Evolutionary conservation across 371 early-diverging fungal species (phyloP), one percentile per base, ranked within the genome.

Genomic region (Saksenaea vasiformis): DNA sequence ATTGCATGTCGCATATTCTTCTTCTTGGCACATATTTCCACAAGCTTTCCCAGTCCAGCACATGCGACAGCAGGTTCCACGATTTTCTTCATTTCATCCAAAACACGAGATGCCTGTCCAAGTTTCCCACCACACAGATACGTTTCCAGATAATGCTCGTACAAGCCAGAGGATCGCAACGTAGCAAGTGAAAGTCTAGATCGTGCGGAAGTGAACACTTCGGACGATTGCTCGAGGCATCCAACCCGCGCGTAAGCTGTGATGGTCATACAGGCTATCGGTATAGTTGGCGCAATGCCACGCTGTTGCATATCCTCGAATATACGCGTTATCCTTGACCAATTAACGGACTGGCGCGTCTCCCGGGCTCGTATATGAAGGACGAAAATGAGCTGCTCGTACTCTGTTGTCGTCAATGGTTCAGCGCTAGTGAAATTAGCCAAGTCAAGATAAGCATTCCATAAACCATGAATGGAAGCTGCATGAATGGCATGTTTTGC

Each of bases 301-400:
- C 36, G 31, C 0, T 44, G 9, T 28, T 54, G 26, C 4, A 66
- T 39, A 17, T 71, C 67, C 36, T 74, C 69, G 43, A 61, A 77
- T 0, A 53, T 64, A 58, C 54, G 63, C 9, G 51, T 39, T 10
- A 73, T 63, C 11, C 69, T 39, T 31, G 13, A 24, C 77, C 74
- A 77, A 27, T 61, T 26, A 11, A 61, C 34, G 11, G 69, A 69
- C 4, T 58, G 55, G 26, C 69, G 69, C 31, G 57, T 61, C 31
- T 51, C 39, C 54, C 41, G 65, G 15, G 69, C 64, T 15, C 51
- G 58, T 2, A 17, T 35, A 41, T 60, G 27, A 5, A 61, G 31
- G 19, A 22, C 13, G 1, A 37, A 36, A n/a, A 76, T 76, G 19
- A 76, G 56, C 26, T 70, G 56, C 37, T 78, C 77, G 59, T 72